Evolutionary conservation across 345 rosid species (phyloP).

Genomic region (Psidium friedrichsthalianum): DNA sequence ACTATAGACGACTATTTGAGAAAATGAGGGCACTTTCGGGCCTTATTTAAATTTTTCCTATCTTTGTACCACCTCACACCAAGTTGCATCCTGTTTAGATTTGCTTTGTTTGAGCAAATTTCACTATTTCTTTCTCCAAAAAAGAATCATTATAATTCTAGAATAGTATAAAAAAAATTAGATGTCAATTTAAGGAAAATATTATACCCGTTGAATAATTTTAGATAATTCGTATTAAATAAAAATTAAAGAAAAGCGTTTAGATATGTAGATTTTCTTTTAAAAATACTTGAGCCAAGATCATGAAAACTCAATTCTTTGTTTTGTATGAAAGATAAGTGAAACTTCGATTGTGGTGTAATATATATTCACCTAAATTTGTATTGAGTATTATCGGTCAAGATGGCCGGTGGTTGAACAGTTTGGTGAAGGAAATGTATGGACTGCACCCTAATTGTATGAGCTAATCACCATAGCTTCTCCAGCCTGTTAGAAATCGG

Average conservation of each 20-base stretch:
- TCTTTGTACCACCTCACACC: background rate
- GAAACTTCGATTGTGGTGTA: background rate
- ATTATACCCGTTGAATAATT: background rate
- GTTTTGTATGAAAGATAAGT: background rate
- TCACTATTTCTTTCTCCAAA: background rate
- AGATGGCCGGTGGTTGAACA: background rate
- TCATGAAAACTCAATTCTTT: background rate
- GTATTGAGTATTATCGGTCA: background rate
- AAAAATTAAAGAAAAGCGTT: background rate
- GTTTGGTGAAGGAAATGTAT: background rate
- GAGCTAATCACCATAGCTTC: background rate
- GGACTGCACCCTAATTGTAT: too few relatives aligned
- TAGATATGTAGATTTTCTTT: background rate
- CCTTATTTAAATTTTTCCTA: too few relatives aligned
- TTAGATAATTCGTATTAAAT: background rate
- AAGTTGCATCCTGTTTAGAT: background rate
- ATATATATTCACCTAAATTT: too few relatives aligned
- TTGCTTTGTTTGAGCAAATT: background rate
- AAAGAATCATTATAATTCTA: background rate
- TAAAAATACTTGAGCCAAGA: background rate
- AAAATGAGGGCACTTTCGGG: too few relatives aligned
- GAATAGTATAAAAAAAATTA: background rate
- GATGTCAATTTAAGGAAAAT: background rate
- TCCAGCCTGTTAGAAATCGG: background rate
- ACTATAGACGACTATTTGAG: too few relatives aligned